Conservation (phyloP, 257 asterid genomes). For the Forsythia viridissima region DNA sequence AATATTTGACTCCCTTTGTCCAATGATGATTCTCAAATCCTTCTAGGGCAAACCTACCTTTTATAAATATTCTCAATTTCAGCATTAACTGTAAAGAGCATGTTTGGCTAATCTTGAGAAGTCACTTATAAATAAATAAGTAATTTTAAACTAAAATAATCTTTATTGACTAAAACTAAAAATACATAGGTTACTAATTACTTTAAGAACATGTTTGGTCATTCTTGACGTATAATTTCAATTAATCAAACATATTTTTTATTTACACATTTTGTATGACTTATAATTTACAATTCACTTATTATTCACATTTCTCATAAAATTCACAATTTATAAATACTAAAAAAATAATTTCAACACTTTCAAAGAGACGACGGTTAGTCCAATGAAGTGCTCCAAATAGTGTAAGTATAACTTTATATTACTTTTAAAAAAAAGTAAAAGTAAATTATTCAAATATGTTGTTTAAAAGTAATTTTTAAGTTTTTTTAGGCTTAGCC, state of each 20-base stretch:
- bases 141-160: neutral
- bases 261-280: too few relatives aligned
- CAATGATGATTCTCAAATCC: neutral
- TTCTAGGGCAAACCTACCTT: neutral
- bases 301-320: too few relatives aligned
- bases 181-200: neutral
- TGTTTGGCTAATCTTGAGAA: neutral
- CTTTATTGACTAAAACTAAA: neutral
- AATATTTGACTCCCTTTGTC: neutral
- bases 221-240: too few relatives aligned
- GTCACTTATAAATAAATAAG: neutral
- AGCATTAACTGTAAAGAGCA: neutral
- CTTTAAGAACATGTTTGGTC: neutral
- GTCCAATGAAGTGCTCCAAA: too few relatives aligned
- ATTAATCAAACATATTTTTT: too few relatives aligned
- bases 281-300: too few relatives aligned
- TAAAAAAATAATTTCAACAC: too few relatives aligned
- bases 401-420: too few relatives aligned
- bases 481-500: neutral
- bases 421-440: too few relatives aligned
- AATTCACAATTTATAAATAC: too few relatives aligned
- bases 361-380: too few relatives aligned
- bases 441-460: too few relatives aligned
- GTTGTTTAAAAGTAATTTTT: neutral
- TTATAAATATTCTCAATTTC: neutral